Conservation (phyloP, 2,329 filamentous ascomycete species). For the Seiridium unicorne region DNA sequence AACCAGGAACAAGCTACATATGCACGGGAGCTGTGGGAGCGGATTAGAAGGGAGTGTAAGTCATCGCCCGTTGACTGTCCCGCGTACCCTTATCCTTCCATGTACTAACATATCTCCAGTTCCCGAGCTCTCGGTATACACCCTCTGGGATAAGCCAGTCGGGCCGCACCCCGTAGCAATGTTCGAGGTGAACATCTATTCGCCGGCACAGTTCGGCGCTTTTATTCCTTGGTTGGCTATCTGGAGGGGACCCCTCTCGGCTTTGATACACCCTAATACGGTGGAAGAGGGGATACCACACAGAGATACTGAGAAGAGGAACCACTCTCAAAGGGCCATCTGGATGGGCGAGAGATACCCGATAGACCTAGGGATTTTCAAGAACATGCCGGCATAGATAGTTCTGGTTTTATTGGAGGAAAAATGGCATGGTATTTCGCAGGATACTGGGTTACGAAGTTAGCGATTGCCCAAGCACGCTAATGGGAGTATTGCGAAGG, state of each 20-base stretch:
- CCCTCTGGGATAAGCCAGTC: conserved; percentile 71
- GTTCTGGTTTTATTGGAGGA: too few relatives aligned
- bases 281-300: conserved; percentile 27
- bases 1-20: conserved; percentile 63
- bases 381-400: conserved; percentile 11
- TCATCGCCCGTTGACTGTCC: background rate
- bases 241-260: conserved; percentile 77
- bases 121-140: conserved; percentile 81
- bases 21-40: conserved; percentile 71
- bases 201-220: conserved; percentile 82
- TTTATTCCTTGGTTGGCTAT: conserved; percentile 85
- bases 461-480: too few relatives aligned
- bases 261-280: conserved; percentile 80
- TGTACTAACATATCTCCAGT: conserved; percentile 44
- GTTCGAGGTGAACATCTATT: conserved; percentile 91
- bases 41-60: conserved; percentile 76
- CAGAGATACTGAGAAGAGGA: conserved; percentile 37
- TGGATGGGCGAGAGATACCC: conserved; percentile 71
- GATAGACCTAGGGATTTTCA: conserved; percentile 54
- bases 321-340: conserved; percentile 67
- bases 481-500: too few relatives aligned
- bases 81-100: background rate
- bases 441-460: too few relatives aligned
- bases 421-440: too few relatives aligned
- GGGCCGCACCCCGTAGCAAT: conserved; percentile 83